Base-by-base conservation (phyloP, 306 rosid species). In the Cucurbita ficifolia region DNA sequence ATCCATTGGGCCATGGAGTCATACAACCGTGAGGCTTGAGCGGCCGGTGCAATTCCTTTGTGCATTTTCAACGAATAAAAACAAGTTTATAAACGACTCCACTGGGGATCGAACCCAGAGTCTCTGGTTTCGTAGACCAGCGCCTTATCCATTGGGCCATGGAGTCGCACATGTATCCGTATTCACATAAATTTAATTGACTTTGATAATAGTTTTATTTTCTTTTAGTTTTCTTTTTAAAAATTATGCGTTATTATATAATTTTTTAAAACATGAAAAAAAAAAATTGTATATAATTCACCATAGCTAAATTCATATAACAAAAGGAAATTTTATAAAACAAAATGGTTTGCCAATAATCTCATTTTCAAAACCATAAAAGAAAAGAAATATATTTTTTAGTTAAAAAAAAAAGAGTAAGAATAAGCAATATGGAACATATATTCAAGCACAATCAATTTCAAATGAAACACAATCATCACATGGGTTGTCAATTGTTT, bases 111-210 rank as follows among this genome's bases (percentile, higher is more conserved):
- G 29, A 24, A 24, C 29, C 29, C 29, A 24, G 29, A n/a, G n/a
- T 87, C 89, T 89, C 92, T 89, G 86, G 92, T 85, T 92, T 73
- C 91, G 89, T 90, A 90, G 96, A 88, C 90, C 92, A 87, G 90
- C 96, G 86, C 96, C 98, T 87, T 90, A 87, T 92, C 96, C 98
- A 90, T 90, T 87, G 89, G 88, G 87, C 88, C 88, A 85, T 6
- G 7, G 52, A 48, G 52, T 48, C n/a, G 2, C 2, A 24, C 29
- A 2, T 24, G 29, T 24, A 24, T 24, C 29, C 2, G 2, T n/a
- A 84, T 84, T 84, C 86, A 0, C 10, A 36, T n/a, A 4, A 36
- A 36, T 36, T 36, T 36, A 4, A 36, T 36, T 38, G 1, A 38
- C 7, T 38, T 38, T 38, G 42, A 38, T 5, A 38, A 43, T 43